Base-by-base conservation (phyloP, 2,329 filamentous ascomycete species). In the Claviceps quebecensis region DNA sequence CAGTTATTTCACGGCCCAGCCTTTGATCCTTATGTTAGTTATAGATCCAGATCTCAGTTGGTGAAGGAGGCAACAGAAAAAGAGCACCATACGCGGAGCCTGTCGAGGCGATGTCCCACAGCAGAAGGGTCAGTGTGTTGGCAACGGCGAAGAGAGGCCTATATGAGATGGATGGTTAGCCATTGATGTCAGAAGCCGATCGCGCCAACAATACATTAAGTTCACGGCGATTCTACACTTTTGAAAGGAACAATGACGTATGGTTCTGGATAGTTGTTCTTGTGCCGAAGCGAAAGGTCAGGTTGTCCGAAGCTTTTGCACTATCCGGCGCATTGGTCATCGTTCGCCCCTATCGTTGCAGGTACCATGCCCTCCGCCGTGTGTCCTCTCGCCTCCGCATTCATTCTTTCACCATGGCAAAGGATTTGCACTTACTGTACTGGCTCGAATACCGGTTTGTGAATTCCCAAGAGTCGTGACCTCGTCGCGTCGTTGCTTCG, bases 1-100 rank as follows among this genome's bases (percentile, higher is more conserved):
- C 60, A 70, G 72, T 63, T 62, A 65, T 65, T 29, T 71, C 68
- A 56, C 60, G 65, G 59, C 59, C 61, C 59, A 61, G 62, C 56
- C 62, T 62, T 49, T 14, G 37, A 53, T 11, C 55, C 54, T 54
- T 50, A 43, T 45, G 44, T 52, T 45, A 37, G 8, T 36, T 48
- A 47, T 37, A 11, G 29, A 37, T 8, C 39, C 14, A 16, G 13
- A 46, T 22, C 19, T 47, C 43, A 51, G 19, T 34, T 34, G 37
- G 22, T 36, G 7, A 11, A 29, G n/a, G 34, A 22, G 43, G 22
- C 19, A n/a, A 29, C 14, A 45, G 2, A 6, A 6, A 7, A 29
- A 34, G 17, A 45, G 14, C 17, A 4, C 16, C 51, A 19, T 47
- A 56, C 49, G 47, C 51, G 34, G 39, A 52, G 47, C 51, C 47